phyloP scores from a whole-genome alignment of 805 yeast species.

The Tetrapisispora namnaoensis region DNA sequence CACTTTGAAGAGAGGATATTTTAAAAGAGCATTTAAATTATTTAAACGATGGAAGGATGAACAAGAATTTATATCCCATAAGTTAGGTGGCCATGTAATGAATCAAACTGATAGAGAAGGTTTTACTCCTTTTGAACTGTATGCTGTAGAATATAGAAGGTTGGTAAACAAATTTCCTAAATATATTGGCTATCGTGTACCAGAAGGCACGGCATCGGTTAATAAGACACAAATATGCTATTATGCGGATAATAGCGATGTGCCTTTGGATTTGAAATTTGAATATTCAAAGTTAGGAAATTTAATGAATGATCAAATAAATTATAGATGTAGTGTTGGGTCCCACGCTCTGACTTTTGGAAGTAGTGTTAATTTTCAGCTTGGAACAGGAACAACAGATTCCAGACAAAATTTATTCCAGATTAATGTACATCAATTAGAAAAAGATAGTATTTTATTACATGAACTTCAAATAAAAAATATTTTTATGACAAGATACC shows the following conservation, averaged over 20 bases:
- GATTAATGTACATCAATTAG: constrained; percentile 28
- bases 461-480: constrained; percentile 37
- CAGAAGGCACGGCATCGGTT: neutral
- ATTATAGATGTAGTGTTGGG: constrained; percentile 37
- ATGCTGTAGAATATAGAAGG: constrained; percentile 18
- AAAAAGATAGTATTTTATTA: constrained; percentile 4
- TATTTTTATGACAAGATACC: constrained; percentile 52
- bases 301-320: neutral
- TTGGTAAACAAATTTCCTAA: constrained; percentile 7
- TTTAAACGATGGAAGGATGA: constrained; percentile 22
- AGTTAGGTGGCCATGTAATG: constrained; percentile 23
- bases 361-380: constrained; percentile 47
- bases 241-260: neutral
- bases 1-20: constrained; percentile 32
- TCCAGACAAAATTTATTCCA: constrained; percentile 39
- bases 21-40: constrained; percentile 24
- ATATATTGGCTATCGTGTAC: constrained; percentile 1
- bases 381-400: constrained; percentile 59
- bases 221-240: constrained; percentile 3
- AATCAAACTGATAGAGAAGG: constrained; percentile 59
- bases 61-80: constrained; percentile 13
- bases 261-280: constrained; percentile 1
- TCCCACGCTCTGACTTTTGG: constrained; percentile 55
- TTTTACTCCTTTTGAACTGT: constrained; percentile 61
- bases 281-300: constrained; percentile 6